Evolutionary conservation across 2,329 filamentous ascomycete genomes (phyloP).

Genomic region (Fusarium xylarioides): DNA sequence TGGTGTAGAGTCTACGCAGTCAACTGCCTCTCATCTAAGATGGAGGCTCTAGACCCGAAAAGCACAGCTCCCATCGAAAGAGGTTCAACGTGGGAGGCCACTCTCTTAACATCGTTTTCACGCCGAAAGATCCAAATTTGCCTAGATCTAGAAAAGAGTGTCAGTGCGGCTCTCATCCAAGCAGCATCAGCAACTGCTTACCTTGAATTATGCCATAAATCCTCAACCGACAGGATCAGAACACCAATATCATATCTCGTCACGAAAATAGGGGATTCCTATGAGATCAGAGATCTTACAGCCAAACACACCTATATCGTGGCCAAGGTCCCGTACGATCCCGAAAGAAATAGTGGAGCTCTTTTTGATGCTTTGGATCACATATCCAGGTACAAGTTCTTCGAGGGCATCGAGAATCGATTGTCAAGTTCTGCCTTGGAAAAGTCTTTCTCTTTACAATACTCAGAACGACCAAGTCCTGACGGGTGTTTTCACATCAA

Average conservation of each 20-base stretch:
- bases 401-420: neutral
- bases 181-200: neutral
- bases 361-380: neutral
- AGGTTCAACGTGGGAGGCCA: neutral
- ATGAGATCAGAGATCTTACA: neutral
- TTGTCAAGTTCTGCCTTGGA: neutral
- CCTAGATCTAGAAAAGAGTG: neutral
- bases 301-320: neutral
- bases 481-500: neutral
- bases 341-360: rapidly evolving
- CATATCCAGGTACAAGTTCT: neutral
- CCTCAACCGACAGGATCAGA: neutral
- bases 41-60: too few species aligned
- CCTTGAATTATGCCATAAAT: neutral
- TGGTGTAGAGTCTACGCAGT: neutral
- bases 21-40: neutral
- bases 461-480: neutral
- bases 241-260: neutral
- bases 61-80: neutral
- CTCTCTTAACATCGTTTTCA: neutral
- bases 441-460: neutral
- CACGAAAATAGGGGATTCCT: too few species aligned
- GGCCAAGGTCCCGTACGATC: neutral
- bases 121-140: neutral
- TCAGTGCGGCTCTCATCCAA: neutral